Conservation (phyloP, 1,284 basidiomycete species). For the Malassezia dermatis region DNA sequence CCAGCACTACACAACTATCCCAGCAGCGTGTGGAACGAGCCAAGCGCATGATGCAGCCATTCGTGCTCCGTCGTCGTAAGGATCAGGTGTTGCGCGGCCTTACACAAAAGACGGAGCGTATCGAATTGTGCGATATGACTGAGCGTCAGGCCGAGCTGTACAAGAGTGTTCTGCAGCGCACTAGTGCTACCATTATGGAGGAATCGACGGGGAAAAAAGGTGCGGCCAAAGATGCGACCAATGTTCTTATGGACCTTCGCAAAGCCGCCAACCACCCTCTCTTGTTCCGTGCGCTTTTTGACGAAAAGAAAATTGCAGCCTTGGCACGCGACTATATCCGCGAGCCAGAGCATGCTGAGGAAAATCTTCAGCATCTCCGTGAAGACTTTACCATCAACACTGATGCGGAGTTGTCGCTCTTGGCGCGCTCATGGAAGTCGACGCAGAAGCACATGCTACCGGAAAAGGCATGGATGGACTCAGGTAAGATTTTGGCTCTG, state of each 20-base stretch:
- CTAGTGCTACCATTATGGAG: slow-evolving; percentile 68
- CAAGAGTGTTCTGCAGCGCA: slow-evolving; percentile 69
- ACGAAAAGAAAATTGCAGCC: slow-evolving; percentile 62
- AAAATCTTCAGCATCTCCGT: slow-evolving; percentile 36
- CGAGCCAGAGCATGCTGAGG: slow-evolving; percentile 59
- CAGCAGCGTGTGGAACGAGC: slow-evolving; percentile 83
- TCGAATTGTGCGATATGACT: slow-evolving; percentile 92
- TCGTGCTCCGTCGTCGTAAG: slow-evolving; percentile 88
- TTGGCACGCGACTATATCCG: slow-evolving; percentile 76
- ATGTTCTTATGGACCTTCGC: slow-evolving; percentile 88
- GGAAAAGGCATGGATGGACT: slow-evolving; percentile 68
- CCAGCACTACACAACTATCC: slow-evolving; percentile 72
- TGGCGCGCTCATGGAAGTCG: slow-evolving; percentile 14
- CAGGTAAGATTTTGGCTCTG: slow-evolving; percentile 75
- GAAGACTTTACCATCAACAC: slow-evolving; percentile 47
- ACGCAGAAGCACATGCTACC: slow-evolving; percentile 63
- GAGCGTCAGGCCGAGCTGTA: slow-evolving; percentile 72
- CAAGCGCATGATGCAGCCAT: slow-evolving; percentile 98
- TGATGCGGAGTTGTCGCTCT: slow-evolving; percentile 39
- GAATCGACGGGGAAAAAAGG: slow-evolving; percentile 1
- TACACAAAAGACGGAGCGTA: slow-evolving; percentile 78
- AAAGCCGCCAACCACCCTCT: slow-evolving; percentile 94
- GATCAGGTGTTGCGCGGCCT: slow-evolving; percentile 77
- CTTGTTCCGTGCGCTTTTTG: slow-evolving; percentile 77
- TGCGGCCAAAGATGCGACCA: slow-evolving; percentile 3